These are phyloP conservation scores for Parmelia sp. DNA, from an alignment of 495 filamentous ascomycete genomes.

Conservation along the genomic window DNA sequence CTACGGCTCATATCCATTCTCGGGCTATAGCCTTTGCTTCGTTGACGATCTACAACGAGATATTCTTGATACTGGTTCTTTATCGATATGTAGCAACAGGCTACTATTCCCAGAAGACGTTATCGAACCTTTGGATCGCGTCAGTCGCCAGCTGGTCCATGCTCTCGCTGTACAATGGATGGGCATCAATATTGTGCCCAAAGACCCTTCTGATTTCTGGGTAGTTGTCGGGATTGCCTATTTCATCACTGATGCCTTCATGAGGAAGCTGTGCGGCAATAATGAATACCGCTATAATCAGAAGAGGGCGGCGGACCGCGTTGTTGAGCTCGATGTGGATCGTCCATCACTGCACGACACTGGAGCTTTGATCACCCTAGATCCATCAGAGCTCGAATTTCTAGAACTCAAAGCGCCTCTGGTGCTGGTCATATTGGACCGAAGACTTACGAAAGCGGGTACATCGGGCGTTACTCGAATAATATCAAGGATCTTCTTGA, in stretches of 20 bases:
- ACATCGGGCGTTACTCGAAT: slow-evolving; percentile 80
- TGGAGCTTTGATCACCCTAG: slow-evolving; percentile 70
- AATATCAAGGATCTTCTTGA: slow-evolving; percentile 71
- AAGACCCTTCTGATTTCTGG: slow-evolving; percentile 77
- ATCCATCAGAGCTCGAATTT: slow-evolving; percentile 77
- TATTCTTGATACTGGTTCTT: slow-evolving; percentile 65
- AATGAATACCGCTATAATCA: slow-evolving; percentile 91
- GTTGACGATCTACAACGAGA: slow-evolving; percentile 78
- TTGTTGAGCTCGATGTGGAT: slow-evolving; percentile 73
- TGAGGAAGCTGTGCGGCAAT: slow-evolving; percentile 82
- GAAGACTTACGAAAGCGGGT: slow-evolving; percentile 77
- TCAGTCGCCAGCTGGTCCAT: slow-evolving; percentile 70
- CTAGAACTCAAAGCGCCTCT: slow-evolving; percentile 86
- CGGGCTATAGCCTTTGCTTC: slow-evolving; percentile 85
- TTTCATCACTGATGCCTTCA: slow-evolving; percentile 88
- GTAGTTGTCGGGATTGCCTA: slow-evolving; percentile 84
- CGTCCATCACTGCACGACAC: slow-evolving; percentile 78
- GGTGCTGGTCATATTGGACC: slow-evolving; percentile 89
- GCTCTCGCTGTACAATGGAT: slow-evolving; percentile 90
- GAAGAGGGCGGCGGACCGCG: slow-evolving; percentile 73
- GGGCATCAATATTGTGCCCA: slow-evolving; percentile 79
- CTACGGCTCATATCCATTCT: slow-evolving; percentile 80
- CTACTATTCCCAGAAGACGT: slow-evolving; percentile 77
- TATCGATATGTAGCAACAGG: slow-evolving; percentile 81
- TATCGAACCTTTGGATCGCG: slow-evolving; percentile 72